phyloP scores from a whole-genome alignment of 495 filamentous ascomycete species.

The Penicillium parvum region DNA sequence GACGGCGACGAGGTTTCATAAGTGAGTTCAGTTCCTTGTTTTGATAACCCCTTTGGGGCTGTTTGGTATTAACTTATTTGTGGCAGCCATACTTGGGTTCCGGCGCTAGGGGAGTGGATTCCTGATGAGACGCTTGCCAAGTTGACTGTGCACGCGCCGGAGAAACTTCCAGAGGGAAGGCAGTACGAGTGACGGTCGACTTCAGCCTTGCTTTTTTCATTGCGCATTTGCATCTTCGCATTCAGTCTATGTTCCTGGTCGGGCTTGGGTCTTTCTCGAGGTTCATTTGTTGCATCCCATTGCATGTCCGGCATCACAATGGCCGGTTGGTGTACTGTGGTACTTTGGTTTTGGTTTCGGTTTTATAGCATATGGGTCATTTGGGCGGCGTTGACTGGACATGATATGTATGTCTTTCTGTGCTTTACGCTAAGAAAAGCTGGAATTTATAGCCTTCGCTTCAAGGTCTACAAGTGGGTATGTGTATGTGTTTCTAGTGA shows the following conservation, averaged over 20 bases:
- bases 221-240: not conserved
- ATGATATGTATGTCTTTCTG: no score
- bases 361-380: constrained; percentile 1
- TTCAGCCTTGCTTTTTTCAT: no score
- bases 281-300: not conserved
- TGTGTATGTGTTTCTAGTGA: no score
- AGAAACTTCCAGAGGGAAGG: constrained; percentile 11
- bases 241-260: not conserved
- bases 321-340: not conserved
- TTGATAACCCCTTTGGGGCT: no score
- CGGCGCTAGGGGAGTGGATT: constrained; percentile 31
- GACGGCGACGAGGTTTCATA: constrained; percentile 44
- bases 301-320: not conserved
- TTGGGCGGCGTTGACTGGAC: no score
- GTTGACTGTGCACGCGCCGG: no score
- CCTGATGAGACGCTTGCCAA: constrained; percentile 19
- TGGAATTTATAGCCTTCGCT: not conserved
- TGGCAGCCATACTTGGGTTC: constrained; percentile 32
- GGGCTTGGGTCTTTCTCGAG: not conserved
- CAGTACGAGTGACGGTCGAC: constrained; percentile 24
- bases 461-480: constrained; percentile 2
- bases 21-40: constrained; percentile 42
- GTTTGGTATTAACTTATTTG: constrained; percentile 9
- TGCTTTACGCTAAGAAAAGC: no score
- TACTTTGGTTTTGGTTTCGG: not conserved